These are phyloP conservation scores for Phytophthora quininea DNA, from an alignment of 352 stramenopile species.

Conservation along the genomic window DNA sequence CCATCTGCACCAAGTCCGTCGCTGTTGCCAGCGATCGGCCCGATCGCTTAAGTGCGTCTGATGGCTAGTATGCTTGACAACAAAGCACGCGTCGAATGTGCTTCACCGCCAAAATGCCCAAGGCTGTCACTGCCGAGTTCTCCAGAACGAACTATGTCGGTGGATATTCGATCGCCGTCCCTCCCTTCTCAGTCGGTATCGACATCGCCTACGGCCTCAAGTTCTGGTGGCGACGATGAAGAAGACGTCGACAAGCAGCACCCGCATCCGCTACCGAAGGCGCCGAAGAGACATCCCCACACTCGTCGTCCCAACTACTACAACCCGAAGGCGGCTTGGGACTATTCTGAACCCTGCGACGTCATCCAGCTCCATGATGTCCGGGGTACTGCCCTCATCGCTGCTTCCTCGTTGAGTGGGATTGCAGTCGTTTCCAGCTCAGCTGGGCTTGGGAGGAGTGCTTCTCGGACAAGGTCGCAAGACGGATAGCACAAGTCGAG, in stretches of 20 bases:
- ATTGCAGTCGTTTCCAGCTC: neutral
- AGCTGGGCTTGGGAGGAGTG: conserved; percentile 17
- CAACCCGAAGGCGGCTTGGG: conserved; percentile 1
- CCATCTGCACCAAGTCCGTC: too few relatives aligned
- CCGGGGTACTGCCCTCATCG: neutral
- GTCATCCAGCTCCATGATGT: conserved; percentile 3
- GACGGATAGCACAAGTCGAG: neutral
- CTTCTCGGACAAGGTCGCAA: neutral
- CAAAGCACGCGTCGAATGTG: too few relatives aligned
- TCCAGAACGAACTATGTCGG: too few relatives aligned
- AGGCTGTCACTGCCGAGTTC: too few relatives aligned
- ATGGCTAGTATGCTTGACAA: too few relatives aligned
- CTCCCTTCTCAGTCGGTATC: too few relatives aligned
- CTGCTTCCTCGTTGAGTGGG: conserved; percentile 14
- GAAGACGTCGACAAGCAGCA: neutral
- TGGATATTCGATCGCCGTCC: too few relatives aligned
- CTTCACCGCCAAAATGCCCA: too few relatives aligned
- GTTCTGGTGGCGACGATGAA: too few relatives aligned
- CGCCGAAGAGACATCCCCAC: neutral
- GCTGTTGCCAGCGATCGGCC: too few relatives aligned
- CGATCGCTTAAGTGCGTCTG: too few relatives aligned
- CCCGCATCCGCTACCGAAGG: neutral
- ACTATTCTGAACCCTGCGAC: neutral
- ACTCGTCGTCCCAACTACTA: conserved; percentile 5
- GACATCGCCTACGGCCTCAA: too few relatives aligned